phyloP scores from a whole-genome alignment of 2,329 filamentous ascomycete genomes.

The Botrytis aclada region DNA sequence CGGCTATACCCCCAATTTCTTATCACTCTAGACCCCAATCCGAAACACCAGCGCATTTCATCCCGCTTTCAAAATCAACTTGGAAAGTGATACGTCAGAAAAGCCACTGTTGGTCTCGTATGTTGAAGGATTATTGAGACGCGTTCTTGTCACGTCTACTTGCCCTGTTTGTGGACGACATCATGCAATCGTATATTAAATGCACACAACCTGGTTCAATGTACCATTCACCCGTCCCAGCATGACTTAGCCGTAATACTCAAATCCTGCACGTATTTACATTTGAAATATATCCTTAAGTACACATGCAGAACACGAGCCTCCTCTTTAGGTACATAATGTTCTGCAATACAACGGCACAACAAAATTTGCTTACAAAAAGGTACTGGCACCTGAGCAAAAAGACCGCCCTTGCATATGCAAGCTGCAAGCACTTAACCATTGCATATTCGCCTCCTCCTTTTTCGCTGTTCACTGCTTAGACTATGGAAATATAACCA shows the following conservation, averaged over 20 bases:
- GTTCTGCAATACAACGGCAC: conserved; percentile 10
- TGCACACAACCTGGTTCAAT: not conserved
- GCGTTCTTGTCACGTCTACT: conserved; percentile 10
- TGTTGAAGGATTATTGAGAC: conserved; percentile 9
- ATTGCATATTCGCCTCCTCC: conserved; percentile 19
- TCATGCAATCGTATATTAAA: conserved; percentile 6
- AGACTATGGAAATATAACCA: conserved; percentile 2
- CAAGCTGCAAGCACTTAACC: conserved; percentile 18
- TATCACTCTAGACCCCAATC: not conserved
- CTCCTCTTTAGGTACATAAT: conserved; percentile 8
- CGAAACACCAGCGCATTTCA: conserved; percentile 11
- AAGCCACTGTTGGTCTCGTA: conserved; percentile 5
- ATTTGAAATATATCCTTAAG: not conserved
- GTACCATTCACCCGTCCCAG: not conserved
- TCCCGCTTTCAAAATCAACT: not conserved
- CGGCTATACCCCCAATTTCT: not conserved
- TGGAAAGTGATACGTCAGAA: conserved; percentile 11
- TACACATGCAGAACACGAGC: conserved; percentile 13
- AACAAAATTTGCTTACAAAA: conserved; percentile 3
- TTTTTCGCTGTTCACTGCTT: conserved; percentile 13
- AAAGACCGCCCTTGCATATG: conserved; percentile 16
- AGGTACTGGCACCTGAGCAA: not conserved
- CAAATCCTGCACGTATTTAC: not conserved
- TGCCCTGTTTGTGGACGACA: not conserved
- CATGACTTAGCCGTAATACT: not conserved